Evolutionary conservation across 495 filamentous ascomycete genomes (phyloP).

Genomic region (Xylaria nigripes): DNA sequence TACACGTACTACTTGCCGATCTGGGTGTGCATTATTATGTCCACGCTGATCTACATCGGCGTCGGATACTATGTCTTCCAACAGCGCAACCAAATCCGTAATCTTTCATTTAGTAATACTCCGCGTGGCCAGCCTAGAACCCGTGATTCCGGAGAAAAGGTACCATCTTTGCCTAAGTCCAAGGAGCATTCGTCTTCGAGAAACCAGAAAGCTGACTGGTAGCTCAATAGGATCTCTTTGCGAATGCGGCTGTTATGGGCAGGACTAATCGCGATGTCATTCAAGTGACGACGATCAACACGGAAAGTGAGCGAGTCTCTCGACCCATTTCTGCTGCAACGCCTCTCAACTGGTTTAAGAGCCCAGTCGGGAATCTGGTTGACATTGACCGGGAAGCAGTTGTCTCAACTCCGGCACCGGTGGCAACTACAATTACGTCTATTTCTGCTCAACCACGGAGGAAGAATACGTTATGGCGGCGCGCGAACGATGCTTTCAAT

Average conservation of each 20-base stretch:
- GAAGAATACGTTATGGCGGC: constrained; percentile 11
- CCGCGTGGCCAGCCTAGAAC: constrained; percentile 9
- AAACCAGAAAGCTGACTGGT: neutral
- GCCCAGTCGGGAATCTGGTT: constrained; percentile 15
- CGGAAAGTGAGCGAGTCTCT: constrained; percentile 13
- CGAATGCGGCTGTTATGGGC: constrained; percentile 27
- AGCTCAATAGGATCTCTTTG: constrained; percentile 16
- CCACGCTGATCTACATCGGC: constrained; percentile 61
- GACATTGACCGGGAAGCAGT: constrained; percentile 9
- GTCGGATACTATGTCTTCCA: constrained; percentile 64
- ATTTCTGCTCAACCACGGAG: constrained; percentile 16
- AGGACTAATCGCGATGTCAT: constrained; percentile 24
- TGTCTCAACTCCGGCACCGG: constrained; percentile 9
- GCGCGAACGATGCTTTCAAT: constrained; percentile 1
- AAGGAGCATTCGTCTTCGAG: neutral
- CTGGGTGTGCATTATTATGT: constrained; percentile 69
- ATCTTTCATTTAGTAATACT: constrained; percentile 38
- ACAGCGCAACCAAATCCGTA: constrained; percentile 46
- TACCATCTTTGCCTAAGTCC: neutral
- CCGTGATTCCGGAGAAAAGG: constrained; percentile 37
- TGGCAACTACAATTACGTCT: constrained; percentile 19
- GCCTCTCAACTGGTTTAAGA: constrained; percentile 23
- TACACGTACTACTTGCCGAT: constrained; percentile 74
- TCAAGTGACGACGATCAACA: constrained; percentile 26
- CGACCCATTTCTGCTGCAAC: constrained; percentile 12